Conservation (phyloP, 495 filamentous ascomycete genomes). For the Astrothelium macrocarpum region DNA sequence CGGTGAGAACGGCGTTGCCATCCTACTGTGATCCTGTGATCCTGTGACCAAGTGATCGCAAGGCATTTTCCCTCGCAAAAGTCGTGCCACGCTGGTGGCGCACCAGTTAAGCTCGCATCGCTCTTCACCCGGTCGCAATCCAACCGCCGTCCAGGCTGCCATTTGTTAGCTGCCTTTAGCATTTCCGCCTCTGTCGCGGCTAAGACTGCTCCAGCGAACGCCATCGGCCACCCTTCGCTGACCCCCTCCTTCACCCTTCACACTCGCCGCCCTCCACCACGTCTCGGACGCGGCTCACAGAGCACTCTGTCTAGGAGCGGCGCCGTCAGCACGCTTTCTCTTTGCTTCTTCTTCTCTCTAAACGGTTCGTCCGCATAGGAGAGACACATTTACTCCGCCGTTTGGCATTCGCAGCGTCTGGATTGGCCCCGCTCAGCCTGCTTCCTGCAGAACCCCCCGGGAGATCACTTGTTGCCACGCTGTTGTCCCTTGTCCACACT, state of each 20-base stretch:
- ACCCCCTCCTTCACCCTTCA: neutral
- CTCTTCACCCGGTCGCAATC: too few species aligned
- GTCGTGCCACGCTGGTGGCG: too few species aligned
- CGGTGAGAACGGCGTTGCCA: too few species aligned
- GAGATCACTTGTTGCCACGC: conserved; percentile 5
- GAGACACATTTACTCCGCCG: neutral
- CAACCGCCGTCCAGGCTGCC: too few species aligned
- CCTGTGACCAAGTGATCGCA: too few species aligned
- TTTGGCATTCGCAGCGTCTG: neutral
- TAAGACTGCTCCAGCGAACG: too few species aligned
- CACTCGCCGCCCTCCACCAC: neutral
- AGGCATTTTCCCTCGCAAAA: too few species aligned
- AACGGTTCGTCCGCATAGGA: neutral
- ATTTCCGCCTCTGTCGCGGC: neutral
- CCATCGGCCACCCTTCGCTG: neutral
- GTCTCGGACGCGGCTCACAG: neutral
- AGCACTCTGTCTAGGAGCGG: neutral
- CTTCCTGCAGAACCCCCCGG: conserved; percentile 1
- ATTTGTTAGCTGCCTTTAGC: too few species aligned
- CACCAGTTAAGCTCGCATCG: too few species aligned
- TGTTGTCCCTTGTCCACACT: neutral
- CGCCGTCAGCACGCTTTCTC: neutral
- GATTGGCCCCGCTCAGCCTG: conserved; percentile 6
- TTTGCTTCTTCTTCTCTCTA: neutral
- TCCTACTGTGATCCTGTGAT: too few species aligned